These are phyloP conservation scores for Baudoinia panamericana DNA, from an alignment of 495 filamentous ascomycete species.

Conservation along the genomic window DNA sequence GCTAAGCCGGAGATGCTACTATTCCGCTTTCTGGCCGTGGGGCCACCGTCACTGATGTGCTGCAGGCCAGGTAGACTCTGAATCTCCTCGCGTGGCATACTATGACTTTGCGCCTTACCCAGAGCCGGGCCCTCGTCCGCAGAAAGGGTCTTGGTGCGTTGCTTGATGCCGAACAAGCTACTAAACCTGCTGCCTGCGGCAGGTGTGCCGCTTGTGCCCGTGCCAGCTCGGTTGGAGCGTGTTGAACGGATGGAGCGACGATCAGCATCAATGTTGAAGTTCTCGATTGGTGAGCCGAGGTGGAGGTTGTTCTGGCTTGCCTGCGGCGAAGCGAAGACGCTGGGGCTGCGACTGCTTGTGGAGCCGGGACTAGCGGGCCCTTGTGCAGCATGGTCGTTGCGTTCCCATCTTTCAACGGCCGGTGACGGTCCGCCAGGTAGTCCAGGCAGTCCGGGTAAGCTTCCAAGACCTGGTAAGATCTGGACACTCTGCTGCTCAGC, in stretches of 20 bases:
- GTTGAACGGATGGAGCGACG: slow-evolving; percentile 28
- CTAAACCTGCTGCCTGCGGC: slow-evolving; percentile 24
- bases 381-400: slow-evolving; percentile 14
- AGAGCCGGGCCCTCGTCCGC: slow-evolving; percentile 26
- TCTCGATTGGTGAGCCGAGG: slow-evolving; percentile 18
- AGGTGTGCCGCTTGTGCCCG: slow-evolving; percentile 8
- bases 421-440: neutral
- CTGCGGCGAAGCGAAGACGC: slow-evolving; percentile 29
- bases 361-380: slow-evolving; percentile 26
- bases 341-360: slow-evolving; percentile 26
- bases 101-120: slow-evolving; percentile 27
- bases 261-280: slow-evolving; percentile 23
- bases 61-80: slow-evolving; percentile 7
- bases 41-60: too few species aligned
- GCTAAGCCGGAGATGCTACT: slow-evolving; percentile 18
- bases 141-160: slow-evolving; percentile 27
- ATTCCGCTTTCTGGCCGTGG: slow-evolving; percentile 15
- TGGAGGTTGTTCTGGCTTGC: slow-evolving; percentile 27
- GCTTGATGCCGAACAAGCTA: slow-evolving; percentile 29
- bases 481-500: neutral
- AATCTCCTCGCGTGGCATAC: slow-evolving; percentile 30
- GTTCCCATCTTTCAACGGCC: too few species aligned
- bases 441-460: slow-evolving; percentile 16
- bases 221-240: slow-evolving; percentile 23
- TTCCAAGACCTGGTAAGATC: slow-evolving; percentile 16